phyloP scores from a whole-genome alignment of 1,139 yeast genomes.

The Meyerozyma elateridarum region DNA sequence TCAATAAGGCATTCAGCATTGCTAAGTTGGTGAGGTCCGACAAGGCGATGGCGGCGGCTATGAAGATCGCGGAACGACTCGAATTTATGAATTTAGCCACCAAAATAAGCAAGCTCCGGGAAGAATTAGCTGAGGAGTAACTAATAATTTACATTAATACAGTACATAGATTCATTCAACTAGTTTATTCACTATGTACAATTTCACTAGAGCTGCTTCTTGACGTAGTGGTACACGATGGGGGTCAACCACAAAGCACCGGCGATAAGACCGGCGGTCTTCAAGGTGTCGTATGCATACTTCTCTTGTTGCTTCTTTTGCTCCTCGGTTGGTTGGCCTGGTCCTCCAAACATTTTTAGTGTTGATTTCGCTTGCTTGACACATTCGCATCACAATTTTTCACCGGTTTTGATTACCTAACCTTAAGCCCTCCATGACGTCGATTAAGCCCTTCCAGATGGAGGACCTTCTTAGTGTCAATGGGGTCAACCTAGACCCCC shows the following conservation, averaged over 20 bases:
- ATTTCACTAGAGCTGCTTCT: constrained; percentile 44
- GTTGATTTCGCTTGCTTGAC: not conserved
- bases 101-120: constrained; percentile 63
- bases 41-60: constrained; percentile 78
- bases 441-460: constrained; percentile 79
- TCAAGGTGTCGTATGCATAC: constrained; percentile 61
- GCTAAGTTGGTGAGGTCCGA: constrained; percentile 69
- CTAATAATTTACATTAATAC: not conserved
- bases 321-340: constrained; percentile 69
- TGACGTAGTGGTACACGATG: constrained; percentile 55
- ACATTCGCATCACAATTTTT: constrained; percentile 4
- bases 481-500: constrained; percentile 75
- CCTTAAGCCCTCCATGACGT: constrained; percentile 49
- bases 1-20: constrained; percentile 64
- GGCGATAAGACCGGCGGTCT: constrained; percentile 66
- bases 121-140: constrained; percentile 31
- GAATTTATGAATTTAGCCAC: constrained; percentile 62
- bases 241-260: constrained; percentile 78
- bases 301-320: constrained; percentile 72
- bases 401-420: not conserved
- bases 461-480: constrained; percentile 73
- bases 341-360: constrained; percentile 67
- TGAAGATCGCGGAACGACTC: constrained; percentile 76
- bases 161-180: not conserved
- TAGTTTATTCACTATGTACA: constrained; percentile 2